Conservation (phyloP, 257 asterid genomes). For the Voacanga thouarsii region DNA sequence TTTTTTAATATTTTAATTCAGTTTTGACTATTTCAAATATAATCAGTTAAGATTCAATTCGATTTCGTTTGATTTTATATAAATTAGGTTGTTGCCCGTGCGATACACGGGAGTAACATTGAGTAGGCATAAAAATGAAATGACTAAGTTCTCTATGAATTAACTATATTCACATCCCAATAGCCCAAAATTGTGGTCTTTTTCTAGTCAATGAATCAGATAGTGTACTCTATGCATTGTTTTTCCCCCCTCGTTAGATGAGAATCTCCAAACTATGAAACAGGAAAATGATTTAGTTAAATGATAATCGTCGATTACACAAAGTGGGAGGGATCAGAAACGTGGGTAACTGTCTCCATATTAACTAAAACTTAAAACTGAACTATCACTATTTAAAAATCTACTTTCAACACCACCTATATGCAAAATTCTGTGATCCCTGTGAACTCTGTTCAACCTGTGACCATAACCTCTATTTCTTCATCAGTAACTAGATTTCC, state of each 20-base stretch:
- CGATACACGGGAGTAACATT: too few species aligned
- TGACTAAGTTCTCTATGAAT: too few species aligned
- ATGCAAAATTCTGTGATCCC: background rate
- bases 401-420: background rate
- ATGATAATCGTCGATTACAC: background rate
- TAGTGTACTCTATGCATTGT: background rate
- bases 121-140: too few species aligned
- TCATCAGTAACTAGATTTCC: constrained; percentile 30
- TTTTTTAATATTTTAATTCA: too few species aligned
- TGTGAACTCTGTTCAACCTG: background rate
- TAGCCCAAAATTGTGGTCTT: background rate
- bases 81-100: too few species aligned
- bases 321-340: background rate
- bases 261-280: background rate
- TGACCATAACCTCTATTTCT: constrained; percentile 40
- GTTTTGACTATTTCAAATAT: too few species aligned
- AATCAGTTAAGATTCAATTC: too few species aligned
- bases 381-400: background rate
- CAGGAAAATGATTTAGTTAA: background rate
- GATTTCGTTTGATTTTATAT: too few species aligned
- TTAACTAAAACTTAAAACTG: background rate
- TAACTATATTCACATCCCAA: background rate
- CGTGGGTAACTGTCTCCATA: background rate
- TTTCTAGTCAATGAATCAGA: background rate
- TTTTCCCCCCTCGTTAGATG: background rate